Conservation (phyloP, 2,329 filamentous ascomycete genomes). For the Fusarium domesticum region DNA sequence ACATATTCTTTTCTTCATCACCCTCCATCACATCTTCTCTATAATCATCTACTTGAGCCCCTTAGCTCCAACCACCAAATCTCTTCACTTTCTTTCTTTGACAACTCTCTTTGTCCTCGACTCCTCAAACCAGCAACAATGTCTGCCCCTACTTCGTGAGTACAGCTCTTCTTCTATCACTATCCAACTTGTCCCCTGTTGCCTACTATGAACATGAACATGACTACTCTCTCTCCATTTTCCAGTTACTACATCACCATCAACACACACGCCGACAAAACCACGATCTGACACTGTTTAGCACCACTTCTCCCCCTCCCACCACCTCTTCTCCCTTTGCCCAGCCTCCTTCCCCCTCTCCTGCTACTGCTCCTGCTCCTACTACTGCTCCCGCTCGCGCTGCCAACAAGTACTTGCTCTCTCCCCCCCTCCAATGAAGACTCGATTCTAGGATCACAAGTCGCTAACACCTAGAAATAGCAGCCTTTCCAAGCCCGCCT, state of each 20-base stretch:
- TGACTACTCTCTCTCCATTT: conserved; percentile 4
- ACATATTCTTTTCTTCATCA: conserved; percentile 18
- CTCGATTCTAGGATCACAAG: background rate
- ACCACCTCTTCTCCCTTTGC: conserved; percentile 20
- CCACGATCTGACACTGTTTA: conserved; percentile 22
- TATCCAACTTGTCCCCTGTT: background rate
- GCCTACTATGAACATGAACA: background rate
- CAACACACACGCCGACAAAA: conserved; percentile 4
- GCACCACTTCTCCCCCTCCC: conserved; percentile 21
- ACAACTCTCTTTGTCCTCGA: conserved; percentile 19
- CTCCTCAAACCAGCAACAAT: conserved; percentile 21
- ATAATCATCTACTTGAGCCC: conserved; percentile 24
- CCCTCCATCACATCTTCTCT: conserved; percentile 22
- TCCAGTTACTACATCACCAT: conserved; percentile 7
- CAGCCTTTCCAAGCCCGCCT: conserved; percentile 31
- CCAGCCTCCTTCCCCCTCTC: conserved; percentile 17
- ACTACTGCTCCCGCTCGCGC: conserved; percentile 8
- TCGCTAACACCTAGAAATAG: conserved; percentile 11
- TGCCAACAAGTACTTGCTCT: conserved; percentile 16
- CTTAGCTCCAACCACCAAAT: conserved; percentile 16
- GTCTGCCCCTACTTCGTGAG: conserved; percentile 30
- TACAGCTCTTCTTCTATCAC: background rate
- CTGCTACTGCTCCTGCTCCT: conserved; percentile 19
- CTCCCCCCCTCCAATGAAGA: background rate
- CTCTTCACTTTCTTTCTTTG: conserved; percentile 12